phyloP scores from a whole-genome alignment of 2,329 filamentous ascomycete genomes.

The Epichloe amarillans region DNA sequence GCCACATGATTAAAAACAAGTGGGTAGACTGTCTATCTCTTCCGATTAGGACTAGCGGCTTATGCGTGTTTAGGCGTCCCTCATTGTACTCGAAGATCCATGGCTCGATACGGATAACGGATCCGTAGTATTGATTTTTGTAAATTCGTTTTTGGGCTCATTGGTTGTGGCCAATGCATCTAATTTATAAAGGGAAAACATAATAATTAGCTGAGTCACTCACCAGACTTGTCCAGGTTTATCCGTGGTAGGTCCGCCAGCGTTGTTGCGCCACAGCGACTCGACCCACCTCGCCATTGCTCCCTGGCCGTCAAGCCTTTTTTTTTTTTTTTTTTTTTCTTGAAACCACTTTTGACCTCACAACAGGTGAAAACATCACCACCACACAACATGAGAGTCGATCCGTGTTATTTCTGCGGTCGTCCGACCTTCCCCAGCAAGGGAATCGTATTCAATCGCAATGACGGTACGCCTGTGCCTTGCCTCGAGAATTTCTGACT shows the following conservation, averaged over 20 bases:
- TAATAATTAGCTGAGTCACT: too few relatives aligned
- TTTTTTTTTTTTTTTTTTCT: background rate
- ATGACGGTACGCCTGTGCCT: conserved; percentile 24
- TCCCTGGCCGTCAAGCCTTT: background rate
- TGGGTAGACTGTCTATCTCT: too few relatives aligned
- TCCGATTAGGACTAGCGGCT: too few relatives aligned
- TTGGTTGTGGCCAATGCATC: too few relatives aligned
- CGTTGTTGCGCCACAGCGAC: background rate
- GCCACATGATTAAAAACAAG: too few relatives aligned
- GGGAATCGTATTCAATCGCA: conserved; percentile 39
- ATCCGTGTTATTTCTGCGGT: conserved; percentile 33
- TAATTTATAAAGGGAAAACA: too few relatives aligned
- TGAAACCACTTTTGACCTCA: background rate
- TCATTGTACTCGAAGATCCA: too few relatives aligned
- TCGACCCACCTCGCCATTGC: background rate
- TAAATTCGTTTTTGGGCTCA: too few relatives aligned
- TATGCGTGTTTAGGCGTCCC: too few relatives aligned
- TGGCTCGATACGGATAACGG: too few relatives aligned
- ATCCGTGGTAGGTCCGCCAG: background rate
- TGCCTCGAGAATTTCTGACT: background rate
- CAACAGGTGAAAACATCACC: background rate
- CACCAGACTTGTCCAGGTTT: background rate
- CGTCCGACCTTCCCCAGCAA: conserved; percentile 41
- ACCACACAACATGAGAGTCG: conserved; percentile 21
- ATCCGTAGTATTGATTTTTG: too few relatives aligned